Evolutionary conservation across 345 rosid genomes (phyloP).

Genomic region (Sisymbrium irio): DNA sequence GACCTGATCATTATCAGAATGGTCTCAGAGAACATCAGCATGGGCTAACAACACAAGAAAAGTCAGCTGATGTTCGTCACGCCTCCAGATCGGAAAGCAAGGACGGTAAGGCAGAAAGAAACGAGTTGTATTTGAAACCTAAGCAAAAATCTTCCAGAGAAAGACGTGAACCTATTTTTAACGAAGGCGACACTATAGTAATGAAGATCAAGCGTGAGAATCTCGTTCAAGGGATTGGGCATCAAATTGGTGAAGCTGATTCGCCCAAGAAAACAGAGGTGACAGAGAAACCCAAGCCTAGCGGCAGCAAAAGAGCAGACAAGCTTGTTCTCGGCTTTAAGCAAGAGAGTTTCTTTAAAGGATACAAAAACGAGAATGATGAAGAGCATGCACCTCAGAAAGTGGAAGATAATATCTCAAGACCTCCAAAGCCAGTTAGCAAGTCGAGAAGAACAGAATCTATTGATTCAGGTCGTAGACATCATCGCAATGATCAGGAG

Average conservation of each 20-base stretch:
- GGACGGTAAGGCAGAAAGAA: slow-evolving; percentile 17
- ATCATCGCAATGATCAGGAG: slow-evolving; percentile 40
- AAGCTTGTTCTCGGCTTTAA: slow-evolving; percentile 37
- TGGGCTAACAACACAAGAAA: slow-evolving; percentile 18
- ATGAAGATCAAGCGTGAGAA: slow-evolving; percentile 40
- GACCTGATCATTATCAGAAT: slow-evolving; percentile 18
- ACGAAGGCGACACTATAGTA: slow-evolving; percentile 33
- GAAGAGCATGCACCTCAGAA: slow-evolving; percentile 40
- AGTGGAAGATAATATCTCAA: slow-evolving; percentile 41
- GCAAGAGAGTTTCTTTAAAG: slow-evolving; percentile 38
- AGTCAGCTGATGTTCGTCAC: slow-evolving; percentile 9
- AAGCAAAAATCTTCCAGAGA: slow-evolving; percentile 32
- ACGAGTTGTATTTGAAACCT: slow-evolving; percentile 31
- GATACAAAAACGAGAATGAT: slow-evolving; percentile 38
- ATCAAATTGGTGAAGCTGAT: slow-evolving; percentile 37
- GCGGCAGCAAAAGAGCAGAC: slow-evolving; percentile 43
- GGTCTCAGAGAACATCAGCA: slow-evolving; percentile 23
- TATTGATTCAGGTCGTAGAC: slow-evolving; percentile 30
- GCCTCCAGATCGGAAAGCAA: slow-evolving; percentile 11
- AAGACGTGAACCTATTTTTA: slow-evolving; percentile 31
- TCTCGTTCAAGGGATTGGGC: slow-evolving; percentile 36
- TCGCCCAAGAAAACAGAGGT: slow-evolving; percentile 41
- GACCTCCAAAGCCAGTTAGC: slow-evolving; percentile 45
- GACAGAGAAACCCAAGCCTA: slow-evolving; percentile 40
- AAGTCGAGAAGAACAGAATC: slow-evolving; percentile 44